Conservation (phyloP, 495 filamentous ascomycete species). For the Xylaria curta region DNA sequence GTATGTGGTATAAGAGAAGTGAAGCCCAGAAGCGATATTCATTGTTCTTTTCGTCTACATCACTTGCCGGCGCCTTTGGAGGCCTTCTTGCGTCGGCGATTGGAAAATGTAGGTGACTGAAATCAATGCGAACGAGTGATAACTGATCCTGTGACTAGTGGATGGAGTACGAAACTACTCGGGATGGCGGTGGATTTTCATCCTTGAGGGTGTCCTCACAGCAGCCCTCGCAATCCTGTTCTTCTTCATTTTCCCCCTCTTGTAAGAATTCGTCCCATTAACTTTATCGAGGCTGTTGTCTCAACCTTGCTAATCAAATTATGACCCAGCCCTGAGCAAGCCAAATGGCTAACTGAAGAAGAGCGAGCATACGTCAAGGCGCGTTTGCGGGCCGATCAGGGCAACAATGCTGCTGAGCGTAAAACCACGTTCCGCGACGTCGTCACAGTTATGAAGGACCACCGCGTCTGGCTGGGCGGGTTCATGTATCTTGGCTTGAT, state of each 20-base stretch:
- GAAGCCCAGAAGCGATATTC: constrained; percentile 90
- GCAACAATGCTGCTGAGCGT: constrained; percentile 70
- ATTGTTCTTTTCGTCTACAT: constrained; percentile 87
- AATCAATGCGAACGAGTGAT: background rate
- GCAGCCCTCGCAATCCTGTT: constrained; percentile 72
- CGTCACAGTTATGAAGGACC: constrained; percentile 74
- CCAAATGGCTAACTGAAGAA: constrained; percentile 72
- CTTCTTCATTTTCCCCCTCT: constrained; percentile 83
- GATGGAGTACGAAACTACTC: constrained; percentile 69
- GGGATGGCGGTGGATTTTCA: constrained; percentile 89
- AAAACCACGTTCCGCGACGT: constrained; percentile 70
- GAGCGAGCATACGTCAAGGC: constrained; percentile 77
- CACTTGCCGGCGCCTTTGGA: constrained; percentile 85
- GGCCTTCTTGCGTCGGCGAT: constrained; percentile 84
- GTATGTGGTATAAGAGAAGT: constrained; percentile 86
- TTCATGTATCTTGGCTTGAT: constrained; percentile 92
- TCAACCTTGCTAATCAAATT: background rate
- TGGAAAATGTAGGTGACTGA: constrained; percentile 63
- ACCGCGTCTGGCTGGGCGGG: constrained; percentile 70
- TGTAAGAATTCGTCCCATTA: constrained; percentile 48
- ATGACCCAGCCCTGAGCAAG: constrained; percentile 57
- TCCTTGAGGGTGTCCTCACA: constrained; percentile 77
- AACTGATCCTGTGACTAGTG: constrained; percentile 45
- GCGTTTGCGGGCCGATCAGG: constrained; percentile 79
- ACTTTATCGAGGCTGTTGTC: background rate